Base-by-base conservation (phyloP, 73 alveolate genomes). In the Stentor coeruleus region DNA sequence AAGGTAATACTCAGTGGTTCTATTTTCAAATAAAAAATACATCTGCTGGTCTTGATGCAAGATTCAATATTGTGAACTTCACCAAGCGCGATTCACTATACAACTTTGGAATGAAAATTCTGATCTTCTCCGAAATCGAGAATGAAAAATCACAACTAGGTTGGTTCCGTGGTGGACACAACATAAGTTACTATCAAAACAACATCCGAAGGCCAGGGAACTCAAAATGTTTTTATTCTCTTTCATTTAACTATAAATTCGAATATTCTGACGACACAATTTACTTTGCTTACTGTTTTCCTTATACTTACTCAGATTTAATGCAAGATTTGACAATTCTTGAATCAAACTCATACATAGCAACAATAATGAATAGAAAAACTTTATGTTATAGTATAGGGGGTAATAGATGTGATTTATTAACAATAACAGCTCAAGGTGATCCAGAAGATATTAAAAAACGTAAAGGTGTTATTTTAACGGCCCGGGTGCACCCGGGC, bases 401-500 rank as follows among this genome's bases (percentile, higher is more conserved):
- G 4, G 96, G 96, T 3, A 93, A 93, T 59, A 90, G 77, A 59
- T 90, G 81, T 20, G 59, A 59, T 1, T 58, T 14, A 36, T 28
- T 35, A 38, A 15, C 59, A 59, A 59, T 59, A 36, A 90, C 80
- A 90, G 88, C 81, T 83, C 90, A 77, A 77, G 41, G 86, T 87
- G 58, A 83, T 81, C 74, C 86, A 82, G 57, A 87, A 83, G 86
- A 89, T 15, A 36, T n/a, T 14, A 92, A 86, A 72, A 85, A 90
- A 30, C 73, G 89, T 14, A 87, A 90, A 59, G 97, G 93, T 3
- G 93, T 89, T 36, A 93, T 95, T 41, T 55, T 96, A 38, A 89
- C 98, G 0, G 96, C 99, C 0, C 91, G 99, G 86, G 99, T 95
- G 0, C 99, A 98, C 83, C 99, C 99, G 14, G 99, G 99, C 26